Percentiles rank a stretch among this genome's conserved stretches.
These are phyloP conservation scores for Lathyrus oleraceus DNA, from an alignment of 306 rosid species.

Conservation along the genomic window DNA sequence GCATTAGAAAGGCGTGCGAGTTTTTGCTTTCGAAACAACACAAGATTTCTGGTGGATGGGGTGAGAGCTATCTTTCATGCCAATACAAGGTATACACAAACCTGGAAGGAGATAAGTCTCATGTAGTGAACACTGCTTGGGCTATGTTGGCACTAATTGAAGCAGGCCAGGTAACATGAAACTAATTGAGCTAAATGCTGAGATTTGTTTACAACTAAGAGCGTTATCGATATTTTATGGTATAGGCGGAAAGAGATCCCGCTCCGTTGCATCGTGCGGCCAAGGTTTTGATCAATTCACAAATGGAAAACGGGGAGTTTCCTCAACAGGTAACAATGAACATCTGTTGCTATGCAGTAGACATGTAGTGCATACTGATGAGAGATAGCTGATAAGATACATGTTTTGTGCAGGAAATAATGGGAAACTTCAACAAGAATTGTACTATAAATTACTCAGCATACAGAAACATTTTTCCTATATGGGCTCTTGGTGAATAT, in stretches of 20 bases:
- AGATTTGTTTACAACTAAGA: neutral
- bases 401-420: slow-evolving; percentile 46
- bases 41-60: slow-evolving; percentile 62
- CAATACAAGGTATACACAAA: slow-evolving; percentile 70
- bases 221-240: neutral
- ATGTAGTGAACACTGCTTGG: slow-evolving; percentile 69
- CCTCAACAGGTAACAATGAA: slow-evolving; percentile 70
- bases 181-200: neutral
- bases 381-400: neutral
- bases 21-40: slow-evolving; percentile 73
- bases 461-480: slow-evolving; percentile 68
- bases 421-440: slow-evolving; percentile 61
- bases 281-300: slow-evolving; percentile 57
- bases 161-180: slow-evolving; percentile 56
- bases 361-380: neutral
- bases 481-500: slow-evolving; percentile 79
- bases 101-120: slow-evolving; percentile 57
- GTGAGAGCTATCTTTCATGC: slow-evolving; percentile 73
- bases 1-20: slow-evolving; percentile 58
- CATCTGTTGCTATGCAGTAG: neutral
- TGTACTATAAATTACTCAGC: slow-evolving; percentile 60
- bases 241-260: slow-evolving; percentile 58
- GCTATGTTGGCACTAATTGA: slow-evolving; percentile 72
- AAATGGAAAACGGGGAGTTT: slow-evolving; percentile 63
- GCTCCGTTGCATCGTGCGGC: slow-evolving; percentile 64